phyloP scores from a whole-genome alignment of 441 rosid genomes.

The Erysimum pusillum region DNA sequence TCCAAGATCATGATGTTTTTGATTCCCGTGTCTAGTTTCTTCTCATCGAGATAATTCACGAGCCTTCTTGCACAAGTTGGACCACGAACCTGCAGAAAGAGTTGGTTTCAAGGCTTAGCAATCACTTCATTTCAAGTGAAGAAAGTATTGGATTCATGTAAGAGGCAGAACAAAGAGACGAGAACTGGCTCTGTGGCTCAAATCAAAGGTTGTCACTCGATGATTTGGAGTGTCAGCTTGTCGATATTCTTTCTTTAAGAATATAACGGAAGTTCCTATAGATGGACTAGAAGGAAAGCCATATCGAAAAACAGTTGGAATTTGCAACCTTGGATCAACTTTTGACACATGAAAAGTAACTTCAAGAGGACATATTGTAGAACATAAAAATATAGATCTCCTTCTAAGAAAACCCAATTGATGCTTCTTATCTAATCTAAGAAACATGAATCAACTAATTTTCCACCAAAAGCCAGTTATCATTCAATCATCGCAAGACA shows the following conservation, averaged over 20 bases:
- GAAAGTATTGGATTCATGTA: neutral
- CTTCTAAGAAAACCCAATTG: neutral
- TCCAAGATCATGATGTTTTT: constrained; percentile 77
- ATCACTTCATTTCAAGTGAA: constrained; percentile 10
- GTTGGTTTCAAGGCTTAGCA: constrained; percentile 14
- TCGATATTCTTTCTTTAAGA: constrained; percentile 14
- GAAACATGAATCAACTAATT: constrained; percentile 9
- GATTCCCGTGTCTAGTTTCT: constrained; percentile 73
- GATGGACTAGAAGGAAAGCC: neutral
- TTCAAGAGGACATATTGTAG: neutral
- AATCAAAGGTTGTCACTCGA: neutral
- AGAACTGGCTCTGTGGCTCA: neutral
- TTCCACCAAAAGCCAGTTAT: constrained; percentile 6
- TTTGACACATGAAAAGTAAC: constrained; percentile 18
- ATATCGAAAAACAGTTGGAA: neutral
- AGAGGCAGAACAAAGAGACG: constrained; percentile 7
- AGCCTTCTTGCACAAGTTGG: constrained; percentile 89
- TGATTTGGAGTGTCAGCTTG: neutral
- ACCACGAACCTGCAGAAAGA: constrained; percentile 74
- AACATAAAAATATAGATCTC: neutral
- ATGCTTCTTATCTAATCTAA: constrained; percentile 11
- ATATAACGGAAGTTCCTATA: constrained; percentile 9
- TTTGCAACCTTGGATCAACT: neutral
- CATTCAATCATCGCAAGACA: neutral
- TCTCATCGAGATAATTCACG: constrained; percentile 72